Evolutionary conservation across 805 yeast genomes (phyloP).

Genomic region (Nakazawaea wyomingensis): DNA sequence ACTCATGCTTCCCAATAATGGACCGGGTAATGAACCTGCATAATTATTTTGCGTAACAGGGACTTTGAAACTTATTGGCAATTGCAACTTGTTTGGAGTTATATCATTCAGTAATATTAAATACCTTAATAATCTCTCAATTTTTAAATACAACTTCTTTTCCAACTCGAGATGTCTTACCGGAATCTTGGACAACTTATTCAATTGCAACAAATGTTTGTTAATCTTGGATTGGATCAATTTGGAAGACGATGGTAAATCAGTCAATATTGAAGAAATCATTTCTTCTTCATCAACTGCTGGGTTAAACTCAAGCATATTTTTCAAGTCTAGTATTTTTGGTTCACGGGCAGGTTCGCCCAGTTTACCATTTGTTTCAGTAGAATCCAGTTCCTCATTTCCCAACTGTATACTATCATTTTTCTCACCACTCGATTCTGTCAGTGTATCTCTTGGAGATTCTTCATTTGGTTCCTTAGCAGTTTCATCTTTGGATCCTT

Average conservation of each 20-base stretch:
- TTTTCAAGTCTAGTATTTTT: conserved; percentile 5
- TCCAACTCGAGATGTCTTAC: conserved; percentile 24
- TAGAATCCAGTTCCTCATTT: not conserved
- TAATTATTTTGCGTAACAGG: conserved; percentile 75
- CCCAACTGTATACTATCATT: not conserved
- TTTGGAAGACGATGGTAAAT: not conserved
- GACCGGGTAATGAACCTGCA: conserved; percentile 74
- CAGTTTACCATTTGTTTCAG: not conserved
- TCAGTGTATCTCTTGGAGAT: too few species aligned
- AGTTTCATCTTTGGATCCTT: not conserved
- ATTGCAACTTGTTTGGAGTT: conserved; percentile 27
- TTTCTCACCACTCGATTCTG: not conserved
- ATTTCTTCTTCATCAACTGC: conserved; percentile 7
- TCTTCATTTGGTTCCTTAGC: too few species aligned
- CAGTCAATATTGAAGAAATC: conserved; percentile 2
- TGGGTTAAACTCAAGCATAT: conserved; percentile 7
- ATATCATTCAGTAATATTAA: conserved; percentile 24
- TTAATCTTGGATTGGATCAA: conserved; percentile 32
- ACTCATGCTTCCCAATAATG: conserved; percentile 15
- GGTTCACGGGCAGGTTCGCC: not conserved
- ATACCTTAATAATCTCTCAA: conserved; percentile 39
- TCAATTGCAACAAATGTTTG: conserved; percentile 41
- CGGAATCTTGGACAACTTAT: conserved; percentile 20
- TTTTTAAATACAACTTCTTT: conserved; percentile 34
- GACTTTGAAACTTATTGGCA: conserved; percentile 35